Evolutionary conservation across 495 filamentous ascomycete species (phyloP), one percentile per base, ranked within the genome.

Genomic region (Astrothelium macrocarpum): DNA sequence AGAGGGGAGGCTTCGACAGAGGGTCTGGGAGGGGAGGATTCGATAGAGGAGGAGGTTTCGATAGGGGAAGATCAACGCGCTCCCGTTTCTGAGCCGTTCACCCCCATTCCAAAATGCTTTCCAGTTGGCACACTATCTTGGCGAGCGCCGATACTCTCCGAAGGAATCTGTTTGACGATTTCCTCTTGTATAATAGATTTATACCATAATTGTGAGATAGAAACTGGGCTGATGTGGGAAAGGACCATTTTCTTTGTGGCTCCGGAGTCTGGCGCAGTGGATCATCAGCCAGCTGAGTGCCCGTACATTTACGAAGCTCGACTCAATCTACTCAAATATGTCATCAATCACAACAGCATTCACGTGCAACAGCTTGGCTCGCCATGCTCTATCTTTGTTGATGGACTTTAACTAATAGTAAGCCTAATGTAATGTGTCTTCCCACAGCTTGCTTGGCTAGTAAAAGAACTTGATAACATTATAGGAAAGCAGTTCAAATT

Each of bases 21-120:
- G 59, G 53, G 36, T 39, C 39, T 45, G 65, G 65, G 18, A 34
- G 43, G 18, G 29, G 59, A 62, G 49, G 26, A 18, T 49, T 49
- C 45, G n/a, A 29, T 20, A 28, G 25, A 56, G 34, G 34, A 39
- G 34, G 34, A 14, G 34, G 34, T 39, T 39, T 14, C 34, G 14
- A 14, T 39, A 39, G 34, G 34, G 5, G 14, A 5, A 14, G 34
- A 5, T 39, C 34, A 5, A 5, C 34, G 34, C 34, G 34, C 34
- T 39, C 49, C 25, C 25, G 9, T 2, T 56, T 10, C 45, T 20
- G 25, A 56, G 7, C 9, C 45, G 45, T 5, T 49, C 45, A n/a
- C 45, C 45, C n/a, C n/a, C n/a, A 49, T 0, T 49, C n/a, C 23
- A n/a, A 20, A 20, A 12, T 2, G 45, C 5, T 49, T 49, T 49